These are phyloP conservation scores for Capronia epimyces DNA, from an alignment of 2,329 filamentous ascomycete species.

Conservation along the genomic window DNA sequence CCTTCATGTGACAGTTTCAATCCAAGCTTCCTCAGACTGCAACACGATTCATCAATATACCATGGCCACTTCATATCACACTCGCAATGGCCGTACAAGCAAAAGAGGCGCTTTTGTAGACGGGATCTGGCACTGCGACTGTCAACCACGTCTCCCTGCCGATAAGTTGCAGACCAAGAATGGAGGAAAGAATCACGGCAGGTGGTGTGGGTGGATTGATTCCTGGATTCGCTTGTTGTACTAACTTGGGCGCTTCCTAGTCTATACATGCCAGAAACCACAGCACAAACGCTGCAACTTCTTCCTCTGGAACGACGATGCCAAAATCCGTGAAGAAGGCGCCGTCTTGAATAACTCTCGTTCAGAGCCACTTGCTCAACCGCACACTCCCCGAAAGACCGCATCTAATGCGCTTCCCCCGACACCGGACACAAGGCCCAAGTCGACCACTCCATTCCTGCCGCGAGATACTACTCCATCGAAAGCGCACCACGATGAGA, in stretches of 20 bases:
- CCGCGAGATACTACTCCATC: not conserved
- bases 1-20: not conserved
- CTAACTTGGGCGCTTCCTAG: conserved; percentile 28
- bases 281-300: conserved; percentile 50
- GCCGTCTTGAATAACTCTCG: conserved; percentile 47
- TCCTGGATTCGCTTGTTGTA: not conserved
- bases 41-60: not conserved
- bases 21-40: not conserved
- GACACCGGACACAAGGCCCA: conserved; percentile 18
- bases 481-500: conserved; percentile 33
- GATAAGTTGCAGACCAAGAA: conserved; percentile 55
- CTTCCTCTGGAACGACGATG: conserved; percentile 58
- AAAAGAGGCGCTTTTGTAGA: conserved; percentile 39
- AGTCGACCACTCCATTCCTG: not conserved
- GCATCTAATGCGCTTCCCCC: conserved; percentile 9
- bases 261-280: conserved; percentile 54
- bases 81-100: conserved; percentile 25
- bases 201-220: conserved; percentile 43
- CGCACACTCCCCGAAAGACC: conserved; percentile 29
- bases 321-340: conserved; percentile 48
- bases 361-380: conserved; percentile 37
- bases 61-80: conserved; percentile 21
- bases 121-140: conserved; percentile 52
- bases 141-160: conserved; percentile 50
- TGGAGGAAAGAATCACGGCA: conserved; percentile 50